Evolutionary conservation across 192 early-diverging fungal genomes (phyloP).

Genomic region (Entophlyctis helioformis): DNA sequence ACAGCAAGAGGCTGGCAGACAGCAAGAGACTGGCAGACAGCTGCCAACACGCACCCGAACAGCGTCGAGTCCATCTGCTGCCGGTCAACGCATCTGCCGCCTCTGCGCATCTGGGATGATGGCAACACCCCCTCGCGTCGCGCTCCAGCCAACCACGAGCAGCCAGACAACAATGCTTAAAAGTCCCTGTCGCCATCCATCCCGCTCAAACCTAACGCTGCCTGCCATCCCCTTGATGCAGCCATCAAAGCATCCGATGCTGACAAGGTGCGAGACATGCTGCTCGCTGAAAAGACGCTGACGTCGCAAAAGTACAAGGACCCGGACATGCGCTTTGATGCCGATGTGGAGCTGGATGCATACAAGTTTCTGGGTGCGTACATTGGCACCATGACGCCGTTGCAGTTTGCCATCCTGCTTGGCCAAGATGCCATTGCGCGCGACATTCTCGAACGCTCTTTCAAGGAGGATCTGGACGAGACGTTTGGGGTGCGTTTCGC

Average conservation of each 20-base stretch:
- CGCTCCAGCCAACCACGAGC: no score
- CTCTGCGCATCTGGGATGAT: no score
- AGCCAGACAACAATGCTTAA: no score
- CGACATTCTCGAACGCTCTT: conserved; percentile 55
- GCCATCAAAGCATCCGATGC: conserved; percentile 14
- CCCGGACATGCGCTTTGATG: conserved; percentile 20
- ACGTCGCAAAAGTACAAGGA: conserved; percentile 24
- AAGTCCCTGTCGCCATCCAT: no score
- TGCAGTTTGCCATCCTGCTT: conserved; percentile 51
- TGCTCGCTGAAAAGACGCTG: conserved; percentile 19
- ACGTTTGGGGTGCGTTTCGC: conserved; percentile 45
- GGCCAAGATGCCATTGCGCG: conserved; percentile 47
- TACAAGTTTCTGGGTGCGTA: conserved; percentile 59
- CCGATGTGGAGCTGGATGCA: conserved; percentile 44
- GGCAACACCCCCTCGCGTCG: no score
- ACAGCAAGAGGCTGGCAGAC: no score
- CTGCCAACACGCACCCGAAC: no score
- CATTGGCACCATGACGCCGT: conserved; percentile 42
- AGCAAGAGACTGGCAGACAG: no score
- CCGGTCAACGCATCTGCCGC: no score
- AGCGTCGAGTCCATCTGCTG: no score
- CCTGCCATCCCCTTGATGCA: conserved; percentile 1
- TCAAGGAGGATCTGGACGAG: conserved; percentile 56
- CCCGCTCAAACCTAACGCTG: no score
- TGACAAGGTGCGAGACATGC: conserved; percentile 18